These are phyloP conservation scores for Kitagawia praeruptora DNA, from an alignment of 129 eudicot species.

Conservation along the genomic window DNA sequence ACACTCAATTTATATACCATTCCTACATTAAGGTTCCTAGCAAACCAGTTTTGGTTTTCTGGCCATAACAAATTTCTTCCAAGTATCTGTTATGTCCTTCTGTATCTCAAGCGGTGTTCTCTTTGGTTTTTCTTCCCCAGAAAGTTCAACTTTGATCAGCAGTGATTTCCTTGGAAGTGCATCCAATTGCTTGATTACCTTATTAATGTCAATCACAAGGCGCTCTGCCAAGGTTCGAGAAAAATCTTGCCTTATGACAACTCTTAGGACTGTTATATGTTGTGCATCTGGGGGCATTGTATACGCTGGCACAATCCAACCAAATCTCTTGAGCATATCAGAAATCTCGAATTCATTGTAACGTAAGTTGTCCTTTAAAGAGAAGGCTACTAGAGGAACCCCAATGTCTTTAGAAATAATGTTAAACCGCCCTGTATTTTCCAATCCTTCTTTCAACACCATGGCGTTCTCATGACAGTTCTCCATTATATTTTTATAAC, in stretches of 20 bases:
- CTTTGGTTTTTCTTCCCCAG: slow-evolving; percentile 2
- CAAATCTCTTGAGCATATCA: background rate
- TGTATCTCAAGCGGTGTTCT: slow-evolving; percentile 14
- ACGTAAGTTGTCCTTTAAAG: background rate
- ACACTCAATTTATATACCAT: background rate
- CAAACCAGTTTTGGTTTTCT: slow-evolving; percentile 12
- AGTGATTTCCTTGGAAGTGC: slow-evolving; percentile 6
- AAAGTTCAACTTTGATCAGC: slow-evolving; percentile 5
- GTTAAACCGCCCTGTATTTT: slow-evolving; percentile 5
- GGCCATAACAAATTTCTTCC: slow-evolving; percentile 20
- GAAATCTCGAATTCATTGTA: slow-evolving; percentile 8
- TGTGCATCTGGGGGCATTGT: slow-evolving; percentile 9
- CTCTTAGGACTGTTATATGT: background rate
- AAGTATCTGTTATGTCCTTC: slow-evolving; percentile 16
- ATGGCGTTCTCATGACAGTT: slow-evolving; percentile 8
- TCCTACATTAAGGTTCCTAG: background rate
- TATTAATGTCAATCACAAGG: slow-evolving; percentile 1
- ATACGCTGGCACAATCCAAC: slow-evolving; percentile 8
- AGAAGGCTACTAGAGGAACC: background rate
- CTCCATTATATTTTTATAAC: slow-evolving; percentile 11
- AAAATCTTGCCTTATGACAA: slow-evolving; percentile 7
- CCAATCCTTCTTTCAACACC: slow-evolving; percentile 9
- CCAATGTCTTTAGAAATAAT: slow-evolving; percentile 6
- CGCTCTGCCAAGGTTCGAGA: slow-evolving; percentile 1
- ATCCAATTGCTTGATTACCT: background rate